These are phyloP conservation scores for Schizosaccharomyces osmophilus DNA, from an alignment of 805 yeast species.

Conservation along the genomic window DNA sequence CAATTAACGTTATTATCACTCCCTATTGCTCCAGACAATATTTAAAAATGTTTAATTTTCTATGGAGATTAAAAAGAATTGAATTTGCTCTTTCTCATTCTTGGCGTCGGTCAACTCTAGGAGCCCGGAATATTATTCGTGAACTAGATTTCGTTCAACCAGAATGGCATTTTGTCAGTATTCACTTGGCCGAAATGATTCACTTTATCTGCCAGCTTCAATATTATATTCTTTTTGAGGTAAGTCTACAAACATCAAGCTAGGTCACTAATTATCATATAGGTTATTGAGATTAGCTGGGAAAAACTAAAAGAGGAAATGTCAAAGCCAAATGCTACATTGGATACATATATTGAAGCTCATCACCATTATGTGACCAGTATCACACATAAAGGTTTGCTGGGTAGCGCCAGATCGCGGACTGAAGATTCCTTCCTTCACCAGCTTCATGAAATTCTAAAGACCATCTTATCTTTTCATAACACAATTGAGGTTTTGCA, in stretches of 20 bases:
- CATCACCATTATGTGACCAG: constrained; percentile 14
- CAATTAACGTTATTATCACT: constrained; percentile 33
- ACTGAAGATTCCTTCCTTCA: constrained; percentile 7
- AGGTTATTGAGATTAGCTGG: constrained; percentile 18
- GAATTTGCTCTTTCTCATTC: constrained; percentile 24
- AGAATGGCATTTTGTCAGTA: constrained; percentile 8
- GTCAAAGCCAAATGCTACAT: constrained; percentile 10
- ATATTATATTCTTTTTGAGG: constrained; percentile 15
- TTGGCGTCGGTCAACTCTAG: constrained; percentile 20
- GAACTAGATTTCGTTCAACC: constrained; percentile 4
- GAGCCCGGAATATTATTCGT: constrained; percentile 9
- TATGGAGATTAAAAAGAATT: constrained; percentile 55
- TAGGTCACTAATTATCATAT: no score
- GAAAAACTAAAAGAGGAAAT: constrained; percentile 10
- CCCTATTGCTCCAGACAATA: constrained; percentile 26
- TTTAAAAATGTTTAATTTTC: constrained; percentile 55
- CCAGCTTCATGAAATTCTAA: constrained; percentile 14
- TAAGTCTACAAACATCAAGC: no score
- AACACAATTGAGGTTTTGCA: constrained; percentile 8
- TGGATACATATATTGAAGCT: constrained; percentile 15
- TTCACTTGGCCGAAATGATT: constrained; percentile 12
- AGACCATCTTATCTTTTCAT: constrained; percentile 11
- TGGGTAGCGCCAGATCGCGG: constrained; percentile 11
- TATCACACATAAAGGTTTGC: constrained; percentile 14
- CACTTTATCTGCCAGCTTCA: constrained; percentile 16